Base-by-base conservation (phyloP, 1,284 basidiomycete species). In the Cryptococcus sp. region DNA sequence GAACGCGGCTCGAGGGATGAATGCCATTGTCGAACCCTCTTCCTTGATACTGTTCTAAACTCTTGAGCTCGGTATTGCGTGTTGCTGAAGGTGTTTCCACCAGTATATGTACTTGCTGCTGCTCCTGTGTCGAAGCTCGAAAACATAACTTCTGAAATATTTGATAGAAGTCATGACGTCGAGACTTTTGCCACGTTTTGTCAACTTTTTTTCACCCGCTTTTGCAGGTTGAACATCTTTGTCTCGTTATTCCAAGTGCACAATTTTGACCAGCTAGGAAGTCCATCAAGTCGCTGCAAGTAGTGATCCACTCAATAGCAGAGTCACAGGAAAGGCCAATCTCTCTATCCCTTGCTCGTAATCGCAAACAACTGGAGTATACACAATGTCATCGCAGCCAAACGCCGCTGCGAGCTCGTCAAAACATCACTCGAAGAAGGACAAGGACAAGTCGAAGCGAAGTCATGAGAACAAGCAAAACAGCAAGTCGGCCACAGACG, bases 1-100 rank as follows among this genome's bases (percentile, higher is more conserved):
- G 65, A 83, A 83, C 0, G 53, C 43, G 6, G 64, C 45, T 8
- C 80, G 70, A 2, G 77, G 76, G 5, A 63, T 37, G 61, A 81
- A 79, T 25, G 67, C 52, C 64, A 74, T 69, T 6, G 20, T 44
- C 52, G 6, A n/a, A 1, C 7, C 22, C 26, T 45, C 22, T 34
- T n/a, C 26, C 26, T 29, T 10, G 5, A 5, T 29, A 10, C 26
- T 29, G 26, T 29, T 4, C 4, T 29, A 4, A 10, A 29, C 26
- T 29, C 26, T 4, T 10, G 26, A 29, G 26, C 26, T 29, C 10
- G 10, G 26, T 29, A 4, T 29, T 10, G 26, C 26, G 26, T 29
- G 4, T 10, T 29, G 26, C 10, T 29, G 26, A 4, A 29, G 10
- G 26, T 29, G 26, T 29, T 29, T 29, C 26, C 26, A 10, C 5